These are phyloP conservation scores for Patellifolia procumbens DNA, from an alignment of 179 eudicot genomes.

Conservation along the genomic window DNA sequence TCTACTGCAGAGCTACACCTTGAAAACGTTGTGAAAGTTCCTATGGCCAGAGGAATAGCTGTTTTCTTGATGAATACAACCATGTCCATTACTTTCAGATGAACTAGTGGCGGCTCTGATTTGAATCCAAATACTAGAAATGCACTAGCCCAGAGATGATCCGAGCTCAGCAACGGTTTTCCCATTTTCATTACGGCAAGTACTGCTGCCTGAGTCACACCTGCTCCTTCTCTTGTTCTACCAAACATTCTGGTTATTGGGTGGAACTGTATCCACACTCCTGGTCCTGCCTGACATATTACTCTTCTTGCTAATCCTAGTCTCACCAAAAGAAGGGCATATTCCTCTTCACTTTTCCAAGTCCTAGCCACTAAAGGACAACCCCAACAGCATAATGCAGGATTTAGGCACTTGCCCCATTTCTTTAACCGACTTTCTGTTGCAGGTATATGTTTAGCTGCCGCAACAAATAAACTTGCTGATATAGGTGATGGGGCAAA, in stretches of 20 bases:
- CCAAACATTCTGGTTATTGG: constrained; percentile 57
- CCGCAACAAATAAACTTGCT: constrained; percentile 59
- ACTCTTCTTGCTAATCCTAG: constrained; percentile 71
- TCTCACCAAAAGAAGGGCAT: constrained; percentile 64
- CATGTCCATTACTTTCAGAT: constrained; percentile 68
- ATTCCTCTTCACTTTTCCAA: constrained; percentile 66
- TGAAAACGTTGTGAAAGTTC: constrained; percentile 68
- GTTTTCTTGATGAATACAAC: constrained; percentile 69
- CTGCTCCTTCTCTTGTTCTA: constrained; percentile 42
- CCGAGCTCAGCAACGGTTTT: constrained; percentile 47
- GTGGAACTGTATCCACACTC: constrained; percentile 69
- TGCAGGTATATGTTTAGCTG: constrained; percentile 61
- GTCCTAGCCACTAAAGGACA: constrained; percentile 45
- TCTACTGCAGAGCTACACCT: constrained; percentile 79
- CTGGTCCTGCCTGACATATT: constrained; percentile 54
- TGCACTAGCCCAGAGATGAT: constrained; percentile 89
- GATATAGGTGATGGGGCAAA: constrained; percentile 76
- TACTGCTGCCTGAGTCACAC: constrained; percentile 59
- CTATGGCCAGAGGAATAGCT: constrained; percentile 71
- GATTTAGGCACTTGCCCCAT: constrained; percentile 63
- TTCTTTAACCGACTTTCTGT: constrained; percentile 39
- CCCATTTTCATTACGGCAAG: constrained; percentile 60
- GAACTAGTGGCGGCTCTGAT: constrained; percentile 71
- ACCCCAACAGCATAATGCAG: constrained; percentile 48
- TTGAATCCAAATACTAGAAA: constrained; percentile 84